Evolutionary conservation across 139 green algal species (phyloP).

Genomic region (Coccomyxa sp.): DNA sequence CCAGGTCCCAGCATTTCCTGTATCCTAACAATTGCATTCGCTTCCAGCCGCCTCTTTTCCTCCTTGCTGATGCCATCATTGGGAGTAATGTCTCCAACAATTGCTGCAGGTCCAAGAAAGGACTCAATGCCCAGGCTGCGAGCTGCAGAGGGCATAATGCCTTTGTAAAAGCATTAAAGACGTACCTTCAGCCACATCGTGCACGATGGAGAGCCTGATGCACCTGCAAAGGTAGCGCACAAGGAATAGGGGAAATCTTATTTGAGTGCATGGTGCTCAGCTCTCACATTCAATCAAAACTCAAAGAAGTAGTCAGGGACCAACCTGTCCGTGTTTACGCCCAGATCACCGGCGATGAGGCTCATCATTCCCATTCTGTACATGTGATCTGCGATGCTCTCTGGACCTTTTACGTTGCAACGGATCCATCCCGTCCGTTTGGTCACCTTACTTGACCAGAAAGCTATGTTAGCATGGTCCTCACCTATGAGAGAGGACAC

Average conservation of each 20-base stretch:
- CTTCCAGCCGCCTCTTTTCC: slow-evolving; percentile 77
- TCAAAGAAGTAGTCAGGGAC: not conserved
- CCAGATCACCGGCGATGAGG: slow-evolving; percentile 40
- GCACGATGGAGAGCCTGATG: slow-evolving; percentile 86
- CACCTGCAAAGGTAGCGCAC: slow-evolving; percentile 41
- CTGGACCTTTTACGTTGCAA: slow-evolving; percentile 61
- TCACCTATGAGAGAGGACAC: not conserved
- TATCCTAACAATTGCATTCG: slow-evolving; percentile 67
- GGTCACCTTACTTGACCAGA: slow-evolving; percentile 42
- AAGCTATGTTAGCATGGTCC: not conserved
- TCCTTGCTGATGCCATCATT: slow-evolving; percentile 56
- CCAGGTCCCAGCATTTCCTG: slow-evolving; percentile 59
- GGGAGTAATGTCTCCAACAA: slow-evolving; percentile 94
- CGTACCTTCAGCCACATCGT: slow-evolving; percentile 85
- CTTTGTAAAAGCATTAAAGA: not conserved
- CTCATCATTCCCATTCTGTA: slow-evolving; percentile 93
- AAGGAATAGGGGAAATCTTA: not conserved
- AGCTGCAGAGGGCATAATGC: not conserved
- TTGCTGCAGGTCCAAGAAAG: slow-evolving; percentile 34
- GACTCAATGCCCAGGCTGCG: not conserved
- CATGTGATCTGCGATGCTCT: slow-evolving; percentile 94
- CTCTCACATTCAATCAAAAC: not conserved
- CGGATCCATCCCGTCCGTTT: slow-evolving; percentile 88
- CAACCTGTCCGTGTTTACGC: slow-evolving; percentile 42
- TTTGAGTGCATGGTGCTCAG: not conserved